Conservation (phyloP, 495 filamentous ascomycete species). For the Peziza echinospora region DNA sequence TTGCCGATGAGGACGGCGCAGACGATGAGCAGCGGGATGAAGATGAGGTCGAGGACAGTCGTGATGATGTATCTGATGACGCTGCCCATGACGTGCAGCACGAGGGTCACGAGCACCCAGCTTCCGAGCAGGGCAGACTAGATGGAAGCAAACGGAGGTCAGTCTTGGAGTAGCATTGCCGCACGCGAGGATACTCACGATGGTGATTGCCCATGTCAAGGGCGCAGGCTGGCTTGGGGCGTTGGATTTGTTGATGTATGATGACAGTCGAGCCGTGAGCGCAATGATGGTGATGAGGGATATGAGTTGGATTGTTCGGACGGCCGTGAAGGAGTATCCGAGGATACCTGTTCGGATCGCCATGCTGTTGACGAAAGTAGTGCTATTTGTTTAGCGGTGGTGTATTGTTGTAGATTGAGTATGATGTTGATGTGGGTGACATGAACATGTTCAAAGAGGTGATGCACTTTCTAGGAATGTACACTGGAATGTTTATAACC, state of each 20-base stretch:
- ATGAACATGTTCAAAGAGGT: no score
- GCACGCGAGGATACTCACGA: neutral
- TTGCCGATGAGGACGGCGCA: conserved; percentile 3
- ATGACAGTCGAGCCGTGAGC: neutral
- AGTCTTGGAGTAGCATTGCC: neutral
- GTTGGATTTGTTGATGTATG: neutral
- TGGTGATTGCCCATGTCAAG: neutral
- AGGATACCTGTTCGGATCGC: neutral
- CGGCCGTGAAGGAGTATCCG: neutral
- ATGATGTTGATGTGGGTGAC: no score
- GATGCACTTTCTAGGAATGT: no score
- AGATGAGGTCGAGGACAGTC: conserved; percentile 1
- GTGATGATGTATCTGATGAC: conserved; percentile 3
- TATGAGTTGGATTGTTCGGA: neutral
- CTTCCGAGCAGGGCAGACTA: neutral
- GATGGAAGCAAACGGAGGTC: neutral
- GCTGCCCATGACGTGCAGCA: neutral
- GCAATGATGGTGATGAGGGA: neutral
- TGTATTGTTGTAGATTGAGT: no score
- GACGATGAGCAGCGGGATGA: conserved; percentile 1
- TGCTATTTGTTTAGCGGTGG: no score
- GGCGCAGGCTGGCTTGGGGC: neutral
- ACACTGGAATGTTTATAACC: no score
- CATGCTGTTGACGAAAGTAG: no score
- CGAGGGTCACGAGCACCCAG: neutral